These are phyloP conservation scores for Kwoniella dejecticola DNA, from an alignment of 768 basidiomycete species.

Conservation along the genomic window DNA sequence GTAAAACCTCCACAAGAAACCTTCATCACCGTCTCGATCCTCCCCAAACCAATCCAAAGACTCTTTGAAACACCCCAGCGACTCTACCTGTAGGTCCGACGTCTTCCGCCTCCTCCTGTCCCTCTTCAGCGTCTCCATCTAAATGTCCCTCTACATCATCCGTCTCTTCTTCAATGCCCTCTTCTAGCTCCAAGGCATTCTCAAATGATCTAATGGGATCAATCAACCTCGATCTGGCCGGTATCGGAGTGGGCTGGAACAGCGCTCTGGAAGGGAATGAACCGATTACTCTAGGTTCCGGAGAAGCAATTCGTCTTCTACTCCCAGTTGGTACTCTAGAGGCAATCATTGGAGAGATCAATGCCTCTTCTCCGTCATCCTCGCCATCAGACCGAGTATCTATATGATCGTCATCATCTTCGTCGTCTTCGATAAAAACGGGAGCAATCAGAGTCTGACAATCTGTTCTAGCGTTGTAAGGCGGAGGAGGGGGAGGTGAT, in stretches of 20 bases:
- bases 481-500: conserved; percentile 45
- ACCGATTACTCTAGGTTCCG: conserved; percentile 24
- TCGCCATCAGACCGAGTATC: neutral
- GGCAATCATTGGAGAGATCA: conserved; percentile 8
- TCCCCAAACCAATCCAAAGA: conserved; percentile 24
- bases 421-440: conserved; percentile 32
- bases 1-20: too few relatives aligned
- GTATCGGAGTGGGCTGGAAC: conserved; percentile 6
- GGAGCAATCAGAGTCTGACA: conserved; percentile 37
- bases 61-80: conserved; percentile 19
- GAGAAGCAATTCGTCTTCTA: neutral
- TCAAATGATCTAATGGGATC: conserved; percentile 24
- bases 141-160: conserved; percentile 3
- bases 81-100: conserved; percentile 5
- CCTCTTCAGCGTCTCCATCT: neutral
- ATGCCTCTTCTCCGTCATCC: conserved; percentile 12
- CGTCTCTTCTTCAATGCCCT: conserved; percentile 22
- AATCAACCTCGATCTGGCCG: neutral
- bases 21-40: neutral
- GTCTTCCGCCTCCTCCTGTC: neutral
- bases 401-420: conserved; percentile 15
- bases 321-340: too few relatives aligned
- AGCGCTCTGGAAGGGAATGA: conserved; percentile 25
- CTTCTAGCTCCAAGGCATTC: conserved; percentile 30
- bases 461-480: conserved; percentile 45